These are phyloP conservation scores for Leishmania turanica DNA, from an alignment of 208 protist genomes.

Conservation along the genomic window DNA sequence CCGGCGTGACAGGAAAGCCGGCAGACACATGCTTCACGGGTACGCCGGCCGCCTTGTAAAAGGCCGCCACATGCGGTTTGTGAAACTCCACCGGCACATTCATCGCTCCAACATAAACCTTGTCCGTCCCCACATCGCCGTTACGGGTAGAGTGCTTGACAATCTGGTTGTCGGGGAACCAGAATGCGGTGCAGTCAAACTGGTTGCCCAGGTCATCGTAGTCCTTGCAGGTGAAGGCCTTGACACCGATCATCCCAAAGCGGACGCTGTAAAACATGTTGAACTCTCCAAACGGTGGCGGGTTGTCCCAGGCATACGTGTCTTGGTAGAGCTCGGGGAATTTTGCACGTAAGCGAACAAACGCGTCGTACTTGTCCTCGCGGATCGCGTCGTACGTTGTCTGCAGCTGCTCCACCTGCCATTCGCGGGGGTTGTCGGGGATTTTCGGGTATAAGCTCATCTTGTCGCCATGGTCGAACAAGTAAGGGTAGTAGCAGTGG, in stretches of 20 bases:
- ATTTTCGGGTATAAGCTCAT: slow-evolving; percentile 94
- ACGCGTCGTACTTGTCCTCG: slow-evolving; percentile 95
- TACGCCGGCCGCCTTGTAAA: slow-evolving; percentile 91
- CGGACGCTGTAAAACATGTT: slow-evolving; percentile 95
- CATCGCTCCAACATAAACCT: slow-evolving; percentile 90
- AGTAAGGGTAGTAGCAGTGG: slow-evolving; percentile 94
- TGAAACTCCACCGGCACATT: slow-evolving; percentile 93
- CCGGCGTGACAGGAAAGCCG: slow-evolving; percentile 87
- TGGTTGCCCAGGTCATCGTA: slow-evolving; percentile 94
- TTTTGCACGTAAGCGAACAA: slow-evolving; percentile 89
- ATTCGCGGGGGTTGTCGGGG: slow-evolving; percentile 88
- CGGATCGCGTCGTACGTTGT: slow-evolving; percentile 94
- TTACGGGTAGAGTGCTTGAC: slow-evolving; percentile 85
- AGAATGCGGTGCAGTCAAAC: slow-evolving; percentile 92
- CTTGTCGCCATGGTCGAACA: slow-evolving; percentile 92
- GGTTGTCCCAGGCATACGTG: slow-evolving; percentile 92
- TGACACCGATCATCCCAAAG: slow-evolving; percentile 92
- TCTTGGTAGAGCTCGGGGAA: slow-evolving; percentile 94
- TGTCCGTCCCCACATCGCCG: slow-evolving; percentile 79
- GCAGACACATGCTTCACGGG: slow-evolving; percentile 90
- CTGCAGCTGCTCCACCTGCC: slow-evolving; percentile 91
- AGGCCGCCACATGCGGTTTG: slow-evolving; percentile 88
- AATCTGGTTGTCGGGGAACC: slow-evolving; percentile 94
- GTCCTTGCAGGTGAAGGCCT: slow-evolving; percentile 92
- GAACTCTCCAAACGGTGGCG: slow-evolving; percentile 93